Evolutionary conservation across 495 filamentous ascomycete species (phyloP).

Genomic region (Penicillium herquei): DNA sequence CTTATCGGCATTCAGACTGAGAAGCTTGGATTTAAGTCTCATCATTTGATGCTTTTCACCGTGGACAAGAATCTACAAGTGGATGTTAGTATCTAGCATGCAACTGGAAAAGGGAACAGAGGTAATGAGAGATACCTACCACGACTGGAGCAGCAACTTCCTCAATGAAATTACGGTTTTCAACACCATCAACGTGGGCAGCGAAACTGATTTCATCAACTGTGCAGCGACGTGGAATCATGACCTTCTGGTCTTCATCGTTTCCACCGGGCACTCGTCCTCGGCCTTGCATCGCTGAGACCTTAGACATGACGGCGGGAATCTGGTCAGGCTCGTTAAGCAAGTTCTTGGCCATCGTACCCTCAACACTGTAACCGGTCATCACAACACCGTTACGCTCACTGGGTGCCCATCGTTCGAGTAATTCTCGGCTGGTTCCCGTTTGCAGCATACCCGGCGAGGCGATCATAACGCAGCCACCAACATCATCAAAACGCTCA

Average conservation of each 20-base stretch:
- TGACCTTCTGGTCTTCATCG: slow-evolving; percentile 70
- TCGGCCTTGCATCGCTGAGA: slow-evolving; percentile 55
- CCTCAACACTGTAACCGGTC: slow-evolving; percentile 96
- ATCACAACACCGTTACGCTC: slow-evolving; percentile 95
- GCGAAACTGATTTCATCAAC: slow-evolving; percentile 93
- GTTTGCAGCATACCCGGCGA: slow-evolving; percentile 97
- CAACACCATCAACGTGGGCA: slow-evolving; percentile 93
- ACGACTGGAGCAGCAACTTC: slow-evolving; percentile 88
- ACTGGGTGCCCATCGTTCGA: slow-evolving; percentile 94
- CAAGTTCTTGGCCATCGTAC: slow-evolving; percentile 95
- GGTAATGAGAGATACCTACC: slow-evolving; percentile 50
- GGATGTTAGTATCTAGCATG: slow-evolving; percentile 2
- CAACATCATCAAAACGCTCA: slow-evolving; percentile 94
- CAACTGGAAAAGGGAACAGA: neutral
- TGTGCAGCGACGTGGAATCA: slow-evolving; percentile 89
- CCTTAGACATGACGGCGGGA: slow-evolving; percentile 81
- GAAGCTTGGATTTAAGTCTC: slow-evolving; percentile 86
- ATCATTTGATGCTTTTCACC: slow-evolving; percentile 98
- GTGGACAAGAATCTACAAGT: slow-evolving; percentile 80
- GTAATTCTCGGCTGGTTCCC: slow-evolving; percentile 84
- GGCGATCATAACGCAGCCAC: slow-evolving; percentile 94
- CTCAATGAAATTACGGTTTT: slow-evolving; percentile 94
- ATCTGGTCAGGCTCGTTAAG: slow-evolving; percentile 92
- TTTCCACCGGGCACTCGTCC: slow-evolving; percentile 47
- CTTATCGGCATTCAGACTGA: slow-evolving; percentile 85